A percentile compares a stretch with the other conserved stretches of the same genome.
Conservation (phyloP, 2,329 filamentous ascomycete genomes). For the Aspergillus quadricinctus region DNA sequence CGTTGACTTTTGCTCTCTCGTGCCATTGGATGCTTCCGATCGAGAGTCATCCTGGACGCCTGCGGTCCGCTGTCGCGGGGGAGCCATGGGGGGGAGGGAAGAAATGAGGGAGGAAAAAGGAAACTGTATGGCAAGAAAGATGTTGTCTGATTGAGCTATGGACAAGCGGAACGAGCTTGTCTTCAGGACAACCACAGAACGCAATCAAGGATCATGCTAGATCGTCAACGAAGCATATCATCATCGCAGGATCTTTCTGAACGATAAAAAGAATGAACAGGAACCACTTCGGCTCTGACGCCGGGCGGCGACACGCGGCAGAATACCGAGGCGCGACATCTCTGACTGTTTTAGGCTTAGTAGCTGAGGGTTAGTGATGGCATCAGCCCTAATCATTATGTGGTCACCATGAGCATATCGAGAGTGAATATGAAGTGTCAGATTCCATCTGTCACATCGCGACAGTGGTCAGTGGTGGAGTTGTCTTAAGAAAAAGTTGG, state of each 20-base stretch:
- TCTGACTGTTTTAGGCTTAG: slow-evolving; percentile 11
- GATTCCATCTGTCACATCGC: background rate
- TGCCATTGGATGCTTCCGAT: slow-evolving; percentile 45
- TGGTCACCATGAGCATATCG: background rate
- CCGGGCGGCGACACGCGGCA: slow-evolving; percentile 29
- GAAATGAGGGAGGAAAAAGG: slow-evolving; percentile 2
- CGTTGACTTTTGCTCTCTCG: slow-evolving; percentile 32
- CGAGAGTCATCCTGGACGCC: slow-evolving; percentile 42
- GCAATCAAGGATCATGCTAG: background rate
- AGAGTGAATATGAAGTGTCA: background rate
- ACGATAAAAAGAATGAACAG: slow-evolving; percentile 5
- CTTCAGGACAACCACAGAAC: too few relatives aligned
- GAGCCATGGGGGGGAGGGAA: slow-evolving; percentile 35
- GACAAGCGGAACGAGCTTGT: background rate
- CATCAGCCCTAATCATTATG: slow-evolving; percentile 3
- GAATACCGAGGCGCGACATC: slow-evolving; percentile 25
- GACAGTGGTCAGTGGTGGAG: background rate
- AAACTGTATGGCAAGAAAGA: background rate
- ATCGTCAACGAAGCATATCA: background rate
- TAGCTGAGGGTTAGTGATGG: background rate
- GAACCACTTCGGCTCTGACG: slow-evolving; percentile 14
- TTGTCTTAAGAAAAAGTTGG: too few relatives aligned
- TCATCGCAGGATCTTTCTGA: background rate
- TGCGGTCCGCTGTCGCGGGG: slow-evolving; percentile 41
- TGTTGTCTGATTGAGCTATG: background rate